These are phyloP conservation scores for Penicillium concentricum DNA, from an alignment of 2,329 filamentous ascomycete species.

Conservation along the genomic window DNA sequence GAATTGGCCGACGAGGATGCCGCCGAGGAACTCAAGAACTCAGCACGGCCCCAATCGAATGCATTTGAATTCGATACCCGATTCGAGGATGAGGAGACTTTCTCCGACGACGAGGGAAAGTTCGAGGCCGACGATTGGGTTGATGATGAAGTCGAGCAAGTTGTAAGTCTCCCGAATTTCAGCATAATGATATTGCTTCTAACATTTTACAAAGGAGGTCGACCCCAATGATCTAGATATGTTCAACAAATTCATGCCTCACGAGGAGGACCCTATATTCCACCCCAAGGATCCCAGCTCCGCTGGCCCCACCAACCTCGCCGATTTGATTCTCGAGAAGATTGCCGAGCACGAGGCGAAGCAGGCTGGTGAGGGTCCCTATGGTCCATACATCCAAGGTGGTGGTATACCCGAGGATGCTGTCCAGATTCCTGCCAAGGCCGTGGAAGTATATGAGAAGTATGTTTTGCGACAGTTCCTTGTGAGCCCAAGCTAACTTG, in stretches of 20 bases:
- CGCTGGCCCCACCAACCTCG: slow-evolving; percentile 70
- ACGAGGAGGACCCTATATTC: slow-evolving; percentile 71
- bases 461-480: slow-evolving; percentile 38
- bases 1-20: slow-evolving; percentile 83
- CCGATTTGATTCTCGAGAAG: slow-evolving; percentile 89
- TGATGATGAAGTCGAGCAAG: slow-evolving; percentile 62
- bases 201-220: slow-evolving; percentile 59
- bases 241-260: slow-evolving; percentile 85
- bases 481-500: slow-evolving; percentile 17
- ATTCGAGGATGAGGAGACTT: slow-evolving; percentile 57
- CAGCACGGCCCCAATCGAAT: slow-evolving; percentile 51
- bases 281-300: slow-evolving; percentile 54
- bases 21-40: slow-evolving; percentile 45
- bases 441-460: slow-evolving; percentile 92
- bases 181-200: slow-evolving; percentile 3
- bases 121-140: slow-evolving; percentile 66
- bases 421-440: slow-evolving; percentile 83
- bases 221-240: slow-evolving; percentile 85
- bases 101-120: slow-evolving; percentile 54
- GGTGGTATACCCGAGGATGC: slow-evolving; percentile 70
- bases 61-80: slow-evolving; percentile 80
- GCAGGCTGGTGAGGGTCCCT: slow-evolving; percentile 46
- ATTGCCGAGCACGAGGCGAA: slow-evolving; percentile 86
- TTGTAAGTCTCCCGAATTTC: slow-evolving; percentile 30
- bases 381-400: slow-evolving; percentile 46